These are phyloP conservation scores for Emmonsia crescens DNA, from an alignment of 2,329 filamentous ascomycete species.

Conservation along the genomic window DNA sequence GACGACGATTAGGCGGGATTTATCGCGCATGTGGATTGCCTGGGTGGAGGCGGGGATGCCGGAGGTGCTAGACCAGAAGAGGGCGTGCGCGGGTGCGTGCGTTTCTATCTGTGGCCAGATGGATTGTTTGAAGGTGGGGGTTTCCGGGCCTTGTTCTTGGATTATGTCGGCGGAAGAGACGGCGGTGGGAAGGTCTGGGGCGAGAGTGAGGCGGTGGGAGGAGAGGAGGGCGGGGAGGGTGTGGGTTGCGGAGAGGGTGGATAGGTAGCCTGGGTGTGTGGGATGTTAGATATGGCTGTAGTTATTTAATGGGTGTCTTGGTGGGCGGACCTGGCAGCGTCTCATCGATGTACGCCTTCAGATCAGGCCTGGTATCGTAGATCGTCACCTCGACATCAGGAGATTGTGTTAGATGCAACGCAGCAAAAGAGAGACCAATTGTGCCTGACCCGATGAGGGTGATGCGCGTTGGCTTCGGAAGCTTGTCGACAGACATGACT, in stretches of 20 bases:
- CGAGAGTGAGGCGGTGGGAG: constrained; percentile 26
- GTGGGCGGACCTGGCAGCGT: constrained; percentile 8
- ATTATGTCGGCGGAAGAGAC: constrained; percentile 41
- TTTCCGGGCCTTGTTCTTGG: constrained; percentile 51
- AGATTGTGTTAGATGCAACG: constrained; percentile 39
- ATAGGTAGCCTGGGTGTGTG: constrained; percentile 21
- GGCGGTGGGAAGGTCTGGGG: constrained; percentile 27
- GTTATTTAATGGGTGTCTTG: background rate
- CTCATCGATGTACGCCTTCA: constrained; percentile 31
- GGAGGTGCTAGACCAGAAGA: constrained; percentile 49
- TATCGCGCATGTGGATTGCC: constrained; percentile 31
- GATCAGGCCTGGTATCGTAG: constrained; percentile 41
- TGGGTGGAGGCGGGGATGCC: constrained; percentile 47
- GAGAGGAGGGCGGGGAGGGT: constrained; percentile 18
- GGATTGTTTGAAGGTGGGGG: constrained; percentile 39
- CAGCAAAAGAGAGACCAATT: constrained; percentile 47
- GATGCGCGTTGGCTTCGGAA: constrained; percentile 14
- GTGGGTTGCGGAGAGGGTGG: background rate
- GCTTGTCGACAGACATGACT: background rate
- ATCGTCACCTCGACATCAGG: constrained; percentile 34
- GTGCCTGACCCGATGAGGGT: constrained; percentile 30
- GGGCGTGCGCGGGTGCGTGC: constrained; percentile 32
- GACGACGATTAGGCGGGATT: constrained; percentile 41
- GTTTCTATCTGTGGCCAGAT: constrained; percentile 44
- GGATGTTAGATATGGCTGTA: background rate